Base-by-base conservation (phyloP, 2,329 filamentous ascomycete species). In the Hortaea werneckii region DNA sequence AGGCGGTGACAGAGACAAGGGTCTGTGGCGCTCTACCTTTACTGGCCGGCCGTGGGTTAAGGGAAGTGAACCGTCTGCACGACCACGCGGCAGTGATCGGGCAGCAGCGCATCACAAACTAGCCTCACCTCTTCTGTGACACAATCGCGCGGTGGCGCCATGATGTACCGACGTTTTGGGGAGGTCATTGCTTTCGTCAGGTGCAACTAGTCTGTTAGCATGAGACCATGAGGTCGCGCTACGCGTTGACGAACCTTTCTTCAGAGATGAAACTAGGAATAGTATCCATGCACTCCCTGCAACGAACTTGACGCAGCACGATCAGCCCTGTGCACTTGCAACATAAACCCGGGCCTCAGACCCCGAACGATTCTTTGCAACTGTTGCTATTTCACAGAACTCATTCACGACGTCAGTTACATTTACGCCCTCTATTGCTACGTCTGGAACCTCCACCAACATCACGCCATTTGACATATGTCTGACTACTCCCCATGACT, bases 401-500 rank as follows among this genome's bases (percentile, higher is more conserved):
- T 20, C 20, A 20, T 20, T 20, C 20, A 20, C 20, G 20, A 20
- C 20, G 20, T 20, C 20, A 20, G 20, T 20, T 20, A 20, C 20
- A 20, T 20, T 20, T 20, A 20, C 20, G 20, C 20, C 20, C 20
- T 20, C 20, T 20, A 20, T 20, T 20, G 20, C 20, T 20, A n/a
- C 32, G 32, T 39, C 37, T 20, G 37, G 8, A n/a, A 39, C 10
- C 13, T 39, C 37, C 13, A 39, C 8, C 13, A 39, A n/a, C n/a
- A 35, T 35, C n/a, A 35, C 37, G 37, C 37, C 20, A 13, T 39
- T 13, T 39, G 10, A 10, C 32, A 35, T 12, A 35, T 10, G 9
- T 12, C 9, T 35, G n/a, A 20, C 37, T 10, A 26, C 20, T n/a
- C 10, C 39, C 53, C 48, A 61, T 61, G 58, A 60, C 58, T 52